Evolutionary conservation across 2,329 filamentous ascomycete genomes (phyloP), one percentile per base, ranked within the genome.

Genomic region (Alternaria hordeiaustralica): DNA sequence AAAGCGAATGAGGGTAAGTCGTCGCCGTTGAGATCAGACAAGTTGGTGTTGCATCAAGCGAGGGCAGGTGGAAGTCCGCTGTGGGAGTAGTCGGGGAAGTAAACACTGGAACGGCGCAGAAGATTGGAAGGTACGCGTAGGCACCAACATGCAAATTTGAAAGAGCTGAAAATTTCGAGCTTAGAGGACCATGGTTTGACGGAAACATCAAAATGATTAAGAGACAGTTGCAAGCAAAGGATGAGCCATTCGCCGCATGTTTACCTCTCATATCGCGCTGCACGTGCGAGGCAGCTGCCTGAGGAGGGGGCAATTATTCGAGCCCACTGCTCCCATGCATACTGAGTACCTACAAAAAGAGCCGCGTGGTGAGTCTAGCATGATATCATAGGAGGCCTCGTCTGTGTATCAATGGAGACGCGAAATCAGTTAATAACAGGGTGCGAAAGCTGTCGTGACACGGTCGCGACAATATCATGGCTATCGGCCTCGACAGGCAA

Each of bases 381-480:
- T 41, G 0, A 41, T 2, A 3, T 9, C 36, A 41, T 41, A 18
- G n/a, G 36, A 41, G 36, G n/a, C n/a, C 0, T 18, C 36, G 36
- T 41, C 36, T 41, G 36, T 41, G n/a, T 9, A 41, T 41, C 36
- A 3, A 41, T 41, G 0, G 36, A 0, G 9, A 41, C 8, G 36
- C 5, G 36, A 0, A 0, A 18, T 41, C 36, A 41, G 36, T 18
- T 0, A 41, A 11, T 41, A 41, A 10, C 15, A 3, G 0, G 4
- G 36, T 41, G 36, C 36, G 3, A 41, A 41, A 41, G 3, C 36
- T n/a, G 3, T n/a, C n/a, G n/a, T n/a, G n/a, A n/a, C n/a, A n/a
- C n/a, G n/a, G n/a, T n/a, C n/a, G n/a, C n/a, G n/a, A n/a, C n/a
- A n/a, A n/a, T n/a, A n/a, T n/a, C n/a, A n/a, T n/a, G n/a, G n/a